Percentiles rank a stretch among this genome's conserved stretches.
Conservation (phyloP, 2,329 filamentous ascomycete genomes). For the Aspergillus udagawae region DNA sequence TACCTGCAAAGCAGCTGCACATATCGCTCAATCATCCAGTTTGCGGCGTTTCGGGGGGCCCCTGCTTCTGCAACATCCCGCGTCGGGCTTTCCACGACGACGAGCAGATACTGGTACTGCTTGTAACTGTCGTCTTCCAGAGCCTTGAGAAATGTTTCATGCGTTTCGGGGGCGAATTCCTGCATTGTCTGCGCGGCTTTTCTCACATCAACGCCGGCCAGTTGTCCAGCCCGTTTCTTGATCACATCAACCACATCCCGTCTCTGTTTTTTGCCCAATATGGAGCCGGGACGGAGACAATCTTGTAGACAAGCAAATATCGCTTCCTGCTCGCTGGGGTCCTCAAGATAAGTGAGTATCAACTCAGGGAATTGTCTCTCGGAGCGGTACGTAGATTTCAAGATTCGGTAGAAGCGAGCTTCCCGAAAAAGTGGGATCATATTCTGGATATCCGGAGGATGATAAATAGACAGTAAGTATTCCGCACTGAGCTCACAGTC, state of each 20-base stretch:
- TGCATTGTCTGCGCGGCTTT: slow-evolving; percentile 64
- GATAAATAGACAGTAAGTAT: slow-evolving; percentile 89
- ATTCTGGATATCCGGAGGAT: slow-evolving; percentile 73
- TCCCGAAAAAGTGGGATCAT: slow-evolving; percentile 74
- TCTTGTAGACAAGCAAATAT: slow-evolving; percentile 78
- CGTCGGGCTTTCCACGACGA: slow-evolving; percentile 65
- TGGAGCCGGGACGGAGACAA: slow-evolving; percentile 63
- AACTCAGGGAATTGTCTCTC: slow-evolving; percentile 78
- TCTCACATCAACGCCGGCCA: slow-evolving; percentile 64
- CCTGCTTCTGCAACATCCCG: slow-evolving; percentile 30
- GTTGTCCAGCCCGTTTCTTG: slow-evolving; percentile 58
- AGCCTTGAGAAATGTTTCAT: slow-evolving; percentile 61
- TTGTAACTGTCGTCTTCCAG: slow-evolving; percentile 58
- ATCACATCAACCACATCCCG: slow-evolving; percentile 68
- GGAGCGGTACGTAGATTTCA: slow-evolving; percentile 80
- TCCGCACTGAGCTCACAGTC: slow-evolving; percentile 97
- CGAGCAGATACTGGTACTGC: slow-evolving; percentile 72
- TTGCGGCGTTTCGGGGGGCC: slow-evolving; percentile 37
- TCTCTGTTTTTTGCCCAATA: slow-evolving; percentile 64
- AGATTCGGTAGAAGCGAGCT: slow-evolving; percentile 82
- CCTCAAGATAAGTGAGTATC: slow-evolving; percentile 78
- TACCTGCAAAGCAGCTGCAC: slow-evolving; percentile 88
- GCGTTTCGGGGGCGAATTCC: slow-evolving; percentile 58
- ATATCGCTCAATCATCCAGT: slow-evolving; percentile 73
- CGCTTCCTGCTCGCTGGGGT: slow-evolving; percentile 67